Conservation (phyloP, 257 asterid genomes). For the Solanum neorickii region DNA sequence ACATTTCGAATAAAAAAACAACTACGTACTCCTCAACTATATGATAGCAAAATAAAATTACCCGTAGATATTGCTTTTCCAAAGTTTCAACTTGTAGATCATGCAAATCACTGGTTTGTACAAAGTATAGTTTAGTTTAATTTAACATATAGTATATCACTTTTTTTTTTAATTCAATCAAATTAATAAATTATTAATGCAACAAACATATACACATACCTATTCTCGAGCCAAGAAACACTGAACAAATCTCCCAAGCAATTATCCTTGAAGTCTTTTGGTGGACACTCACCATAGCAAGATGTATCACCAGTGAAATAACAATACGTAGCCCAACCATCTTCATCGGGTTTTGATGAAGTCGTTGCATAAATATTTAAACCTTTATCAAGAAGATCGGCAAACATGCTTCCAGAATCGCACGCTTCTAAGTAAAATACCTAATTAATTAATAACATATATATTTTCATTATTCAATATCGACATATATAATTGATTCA, state of each 20-base stretch:
- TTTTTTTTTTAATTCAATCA: too few relatives aligned
- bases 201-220: constrained; percentile 18
- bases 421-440: constrained; percentile 91
- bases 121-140: background rate
- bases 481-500: constrained; percentile 10
- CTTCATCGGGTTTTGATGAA: constrained; percentile 80
- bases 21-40: background rate
- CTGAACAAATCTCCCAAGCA: constrained; percentile 93
- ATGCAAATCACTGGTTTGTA: background rate
- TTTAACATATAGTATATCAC: background rate
- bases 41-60: background rate
- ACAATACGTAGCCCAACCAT: constrained; percentile 92
- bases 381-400: constrained; percentile 67
- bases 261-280: constrained; percentile 14
- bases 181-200: background rate
- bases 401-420: constrained; percentile 88
- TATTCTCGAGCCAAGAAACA: constrained; percentile 91
- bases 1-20: too few relatives aligned
- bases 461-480: background rate
- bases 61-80: background rate
- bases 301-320: background rate
- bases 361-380: constrained; percentile 74
- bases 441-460: constrained; percentile 6
- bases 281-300: constrained; percentile 41
- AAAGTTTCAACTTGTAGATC: background rate